Evolutionary conservation across 1,284 basidiomycete genomes (phyloP), one percentile per base, ranked within the genome.

Genomic region (Fomes fomentarius): DNA sequence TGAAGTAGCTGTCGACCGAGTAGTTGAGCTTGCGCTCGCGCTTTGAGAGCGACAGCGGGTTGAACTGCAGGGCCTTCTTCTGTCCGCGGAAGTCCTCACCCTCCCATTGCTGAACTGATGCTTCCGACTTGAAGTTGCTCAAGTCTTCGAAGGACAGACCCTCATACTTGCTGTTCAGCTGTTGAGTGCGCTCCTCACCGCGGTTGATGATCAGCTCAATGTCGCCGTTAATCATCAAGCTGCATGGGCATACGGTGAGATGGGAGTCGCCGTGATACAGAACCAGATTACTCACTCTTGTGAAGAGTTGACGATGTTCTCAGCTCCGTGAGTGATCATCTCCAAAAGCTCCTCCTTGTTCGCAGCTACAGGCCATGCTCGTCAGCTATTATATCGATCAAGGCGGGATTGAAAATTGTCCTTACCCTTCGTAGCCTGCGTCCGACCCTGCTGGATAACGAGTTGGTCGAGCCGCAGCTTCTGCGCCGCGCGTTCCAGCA

Each of bases 241-340:
- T 94, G 58, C 17, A 35, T 31, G 37, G 10, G 6, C 22, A 55
- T 45, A 5, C 24, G 34, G 24, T 1, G 17, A 34, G 38, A 3
- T 35, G 33, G 40, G 25, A 26, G n/a, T n/a, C n/a, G n/a, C 25
- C 21, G 30, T 26, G 5, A 47, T 34, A 21, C 8, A 40, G 19
- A 0, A 17, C 74, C 84, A 57, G 62, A 87, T 85, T 84, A 74
- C 85, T 58, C 62, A 89, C 86, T 84, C 79, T 2, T 86, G 84
- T 0, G 68, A 74, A 19, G 85, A 79, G 68, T 90, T 96, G 72
- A 98, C 96, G 59, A 99, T 98, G 73, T 94, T 92, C 69, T 99
- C 96, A 0, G 96, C 96, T 19, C 97, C 97, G 69, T 97, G 95
- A 21, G 96, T 90, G 61, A 99, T 99, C 94, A 99, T 99, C 67